Evolutionary conservation across 768 basidiomycete species (phyloP).

Genomic region (Exsudoporus frostii): DNA sequence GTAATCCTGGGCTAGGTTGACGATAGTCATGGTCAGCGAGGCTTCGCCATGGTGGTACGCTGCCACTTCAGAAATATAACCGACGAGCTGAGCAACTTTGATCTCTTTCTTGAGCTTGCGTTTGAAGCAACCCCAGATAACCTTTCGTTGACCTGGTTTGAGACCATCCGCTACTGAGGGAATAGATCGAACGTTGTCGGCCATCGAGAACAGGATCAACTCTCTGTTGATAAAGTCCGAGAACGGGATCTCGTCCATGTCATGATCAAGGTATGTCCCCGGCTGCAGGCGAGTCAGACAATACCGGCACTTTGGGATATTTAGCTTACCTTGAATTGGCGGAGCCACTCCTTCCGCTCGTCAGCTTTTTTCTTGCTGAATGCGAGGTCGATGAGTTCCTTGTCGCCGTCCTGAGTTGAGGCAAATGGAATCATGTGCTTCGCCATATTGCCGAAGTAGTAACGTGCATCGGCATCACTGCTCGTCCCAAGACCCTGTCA

Average conservation of each 20-base stretch:
- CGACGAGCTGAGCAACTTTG: constrained; percentile 95
- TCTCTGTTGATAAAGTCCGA: constrained; percentile 98
- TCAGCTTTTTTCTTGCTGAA: constrained; percentile 99
- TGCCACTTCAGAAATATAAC: constrained; percentile 91
- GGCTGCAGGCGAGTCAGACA: constrained; percentile 49
- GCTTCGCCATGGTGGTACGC: constrained; percentile 97
- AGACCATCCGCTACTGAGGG: constrained; percentile 91
- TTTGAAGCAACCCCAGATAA: constrained; percentile 95
- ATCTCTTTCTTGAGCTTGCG: constrained; percentile 88
- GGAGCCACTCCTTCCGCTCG: constrained; percentile 96
- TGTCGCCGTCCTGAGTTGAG: constrained; percentile 74
- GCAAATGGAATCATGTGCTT: constrained; percentile 96
- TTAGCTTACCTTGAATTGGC: constrained; percentile 74
- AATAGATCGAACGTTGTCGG: constrained; percentile 97
- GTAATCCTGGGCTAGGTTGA: constrained; percentile 90
- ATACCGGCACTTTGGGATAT: background rate
- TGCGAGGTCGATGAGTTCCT: constrained; percentile 89
- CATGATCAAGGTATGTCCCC: constrained; percentile 91
- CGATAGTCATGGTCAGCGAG: constrained; percentile 83
- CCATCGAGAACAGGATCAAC: constrained; percentile 98
- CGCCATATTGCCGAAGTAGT: constrained; percentile 88
- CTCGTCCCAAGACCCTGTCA: constrained; percentile 93
- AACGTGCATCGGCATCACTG: constrained; percentile 81
- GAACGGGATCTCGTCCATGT: constrained; percentile 78
- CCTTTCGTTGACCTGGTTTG: constrained; percentile 97